phyloP scores from a whole-genome alignment of 2,329 filamentous ascomycete species.

The Chrysoporthe austroafricana region DNA sequence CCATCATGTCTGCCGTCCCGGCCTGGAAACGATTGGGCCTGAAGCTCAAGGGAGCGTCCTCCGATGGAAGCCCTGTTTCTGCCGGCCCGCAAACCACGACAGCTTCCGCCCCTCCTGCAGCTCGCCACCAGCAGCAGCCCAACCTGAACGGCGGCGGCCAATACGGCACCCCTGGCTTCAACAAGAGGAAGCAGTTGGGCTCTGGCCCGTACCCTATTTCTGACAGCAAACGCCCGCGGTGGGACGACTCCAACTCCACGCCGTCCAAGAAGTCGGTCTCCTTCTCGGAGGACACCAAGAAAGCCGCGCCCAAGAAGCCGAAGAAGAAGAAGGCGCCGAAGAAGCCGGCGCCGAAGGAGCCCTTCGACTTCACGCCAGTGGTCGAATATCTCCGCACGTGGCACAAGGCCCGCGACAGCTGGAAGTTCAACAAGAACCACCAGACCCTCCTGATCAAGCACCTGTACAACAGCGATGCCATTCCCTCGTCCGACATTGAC shows the following conservation, averaged over 20 bases:
- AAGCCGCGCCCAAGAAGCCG: constrained; percentile 37
- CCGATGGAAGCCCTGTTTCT: constrained; percentile 40
- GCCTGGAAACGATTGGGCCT: constrained; percentile 67
- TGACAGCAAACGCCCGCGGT: constrained; percentile 43
- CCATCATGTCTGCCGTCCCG: constrained; percentile 53
- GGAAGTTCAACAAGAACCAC: constrained; percentile 97
- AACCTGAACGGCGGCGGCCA: constrained; percentile 32
- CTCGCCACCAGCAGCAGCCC: constrained; percentile 34
- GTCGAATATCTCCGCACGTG: constrained; percentile 79
- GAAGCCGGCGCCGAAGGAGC: constrained; percentile 32
- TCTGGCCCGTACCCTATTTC: constrained; percentile 37
- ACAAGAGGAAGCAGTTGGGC: constrained; percentile 54
- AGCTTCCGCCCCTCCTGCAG: constrained; percentile 29
- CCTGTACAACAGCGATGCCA: constrained; percentile 70
- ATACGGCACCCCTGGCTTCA: constrained; percentile 41
- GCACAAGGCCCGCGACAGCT: constrained; percentile 68
- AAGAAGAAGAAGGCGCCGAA: constrained; percentile 43
- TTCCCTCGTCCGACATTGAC: constrained; percentile 71
- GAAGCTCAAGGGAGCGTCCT: constrained; percentile 57
- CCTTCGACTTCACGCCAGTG: constrained; percentile 59
- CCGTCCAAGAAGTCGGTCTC: constrained; percentile 50
- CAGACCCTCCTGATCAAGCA: constrained; percentile 86
- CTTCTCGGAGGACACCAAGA: constrained; percentile 50
- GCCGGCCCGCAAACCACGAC: constrained; percentile 31
- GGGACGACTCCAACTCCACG: constrained; percentile 32